Base-by-base conservation (phyloP, 2,329 filamentous ascomycete species). In the Cladophialophora bantiana region DNA sequence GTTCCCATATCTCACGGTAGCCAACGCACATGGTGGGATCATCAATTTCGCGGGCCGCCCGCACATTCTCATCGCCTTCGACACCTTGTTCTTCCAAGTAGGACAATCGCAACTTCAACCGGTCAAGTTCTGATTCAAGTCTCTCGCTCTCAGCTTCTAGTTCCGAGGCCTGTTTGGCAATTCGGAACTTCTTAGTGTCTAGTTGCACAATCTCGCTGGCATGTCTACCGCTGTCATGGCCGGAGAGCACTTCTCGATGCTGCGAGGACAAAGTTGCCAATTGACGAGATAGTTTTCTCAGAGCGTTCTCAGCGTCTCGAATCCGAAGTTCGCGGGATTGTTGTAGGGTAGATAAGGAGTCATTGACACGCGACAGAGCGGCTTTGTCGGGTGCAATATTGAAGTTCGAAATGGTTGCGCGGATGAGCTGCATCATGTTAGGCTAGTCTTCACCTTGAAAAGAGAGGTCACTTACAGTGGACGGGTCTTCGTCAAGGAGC, bases 131-230 rank as follows among this genome's bases (percentile, higher is more conserved):
- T 5, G 88, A 87, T 64, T 91, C 89, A 54, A 98, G 82, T n/a
- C 94, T 86, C 83, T 98, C 94, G n/a, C 91, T 91, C 81, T 99
- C 95, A 75, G 94, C 93, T 82, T 97, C 94, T 6, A 95, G 83
- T 77, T 98, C 94, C 1, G 88, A 90, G 0, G 92, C 93, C 15
- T 91, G 88, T 79, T 98, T 98, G n/a, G 94, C 94, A 65, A 93
- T 90, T 73, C 93, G 90, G 81, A 98, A 98, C 77, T 97, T 97
- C 73, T 94, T 89, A 1, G 93, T 96, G 79, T 98, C 94, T 68
- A 97, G 89, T 48, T 90, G 87, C 20, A 95, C 85, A 69, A 98
- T 97, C 75, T 92, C 88, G 40, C 88, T 89, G 5, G 94, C 93
- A 81, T 98, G 94, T 67, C 88, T 88, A 5, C 89, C 85, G 0